Conservation (phyloP, 306 rosid species). For the Prunus campanulata region DNA sequence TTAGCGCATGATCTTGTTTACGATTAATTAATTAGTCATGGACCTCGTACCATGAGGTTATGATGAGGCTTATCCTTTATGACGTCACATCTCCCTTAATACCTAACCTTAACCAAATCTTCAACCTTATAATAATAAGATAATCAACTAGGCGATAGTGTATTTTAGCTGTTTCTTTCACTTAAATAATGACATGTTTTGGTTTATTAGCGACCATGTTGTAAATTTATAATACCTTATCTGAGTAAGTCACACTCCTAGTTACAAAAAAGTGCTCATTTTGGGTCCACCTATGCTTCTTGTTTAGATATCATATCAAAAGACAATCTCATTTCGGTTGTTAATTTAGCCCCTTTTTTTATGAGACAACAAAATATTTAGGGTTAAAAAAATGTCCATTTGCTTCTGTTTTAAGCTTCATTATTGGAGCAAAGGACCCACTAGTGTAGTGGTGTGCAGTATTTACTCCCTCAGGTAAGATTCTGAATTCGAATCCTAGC, state of each 20-base stretch:
- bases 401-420: neutral
- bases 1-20: slow-evolving; percentile 27
- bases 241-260: slow-evolving; percentile 1
- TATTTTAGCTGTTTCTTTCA: slow-evolving; percentile 11
- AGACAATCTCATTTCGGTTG: neutral
- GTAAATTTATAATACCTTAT: neutral
- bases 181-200: neutral
- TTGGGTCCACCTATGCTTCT: neutral
- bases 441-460: too few relatives aligned
- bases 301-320: neutral
- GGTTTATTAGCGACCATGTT: too few relatives aligned
- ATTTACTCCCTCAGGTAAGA: fast-evolving
- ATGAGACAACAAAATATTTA: neutral
- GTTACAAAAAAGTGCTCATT: neutral
- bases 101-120: slow-evolving; percentile 52
- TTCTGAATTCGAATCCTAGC: fast-evolving
- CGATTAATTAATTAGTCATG: slow-evolving; percentile 7
- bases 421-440: neutral
- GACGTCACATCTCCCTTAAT: slow-evolving; percentile 31
- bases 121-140: slow-evolving; percentile 33
- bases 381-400: neutral
- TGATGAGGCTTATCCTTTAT: slow-evolving; percentile 26
- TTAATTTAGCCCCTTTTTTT: neutral
- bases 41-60: slow-evolving; percentile 44
- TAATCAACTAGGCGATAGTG: slow-evolving; percentile 19